phyloP scores from a whole-genome alignment of 2,329 filamentous ascomycete species.

The Hortaea sp. region DNA sequence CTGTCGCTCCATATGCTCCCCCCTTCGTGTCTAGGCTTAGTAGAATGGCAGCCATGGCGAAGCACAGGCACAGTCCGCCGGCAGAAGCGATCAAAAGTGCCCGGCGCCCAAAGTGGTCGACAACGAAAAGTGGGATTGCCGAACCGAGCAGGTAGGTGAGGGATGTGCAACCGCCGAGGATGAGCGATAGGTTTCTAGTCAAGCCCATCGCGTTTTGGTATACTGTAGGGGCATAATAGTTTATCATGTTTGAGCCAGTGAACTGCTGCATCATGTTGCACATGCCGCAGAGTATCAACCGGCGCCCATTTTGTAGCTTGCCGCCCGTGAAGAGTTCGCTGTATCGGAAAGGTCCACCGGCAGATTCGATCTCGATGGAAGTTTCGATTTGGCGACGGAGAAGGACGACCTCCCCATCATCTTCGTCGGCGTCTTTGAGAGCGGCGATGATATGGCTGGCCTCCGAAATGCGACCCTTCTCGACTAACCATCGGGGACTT shows the following conservation, averaged over 20 bases:
- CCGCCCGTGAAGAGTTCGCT: neutral
- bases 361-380: conserved; percentile 1
- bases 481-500: conserved; percentile 48
- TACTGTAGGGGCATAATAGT: conserved; percentile 37
- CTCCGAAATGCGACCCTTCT: conserved; percentile 46
- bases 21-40: conserved; percentile 3
- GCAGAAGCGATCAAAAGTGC: conserved; percentile 63
- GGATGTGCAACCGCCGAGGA: conserved; percentile 44
- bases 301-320: neutral
- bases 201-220: conserved; percentile 44
- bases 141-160: conserved; percentile 44
- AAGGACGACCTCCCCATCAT: conserved; percentile 22
- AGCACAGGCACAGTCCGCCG: conserved; percentile 32
- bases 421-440: conserved; percentile 36
- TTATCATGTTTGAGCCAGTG: conserved; percentile 18
- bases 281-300: neutral
- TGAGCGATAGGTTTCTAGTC: conserved; percentile 34
- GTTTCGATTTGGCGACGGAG: conserved; percentile 1
- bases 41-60: conserved; percentile 21
- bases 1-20: conserved; percentile 14
- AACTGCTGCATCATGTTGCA: conserved; percentile 20
- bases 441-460: conserved; percentile 38
- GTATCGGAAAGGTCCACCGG: conserved; percentile 21
- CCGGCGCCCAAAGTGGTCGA: conserved; percentile 46
- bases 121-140: conserved; percentile 39